phyloP scores from a whole-genome alignment of 1,139 yeast genomes.

The Martiniozyma asiatica region DNA sequence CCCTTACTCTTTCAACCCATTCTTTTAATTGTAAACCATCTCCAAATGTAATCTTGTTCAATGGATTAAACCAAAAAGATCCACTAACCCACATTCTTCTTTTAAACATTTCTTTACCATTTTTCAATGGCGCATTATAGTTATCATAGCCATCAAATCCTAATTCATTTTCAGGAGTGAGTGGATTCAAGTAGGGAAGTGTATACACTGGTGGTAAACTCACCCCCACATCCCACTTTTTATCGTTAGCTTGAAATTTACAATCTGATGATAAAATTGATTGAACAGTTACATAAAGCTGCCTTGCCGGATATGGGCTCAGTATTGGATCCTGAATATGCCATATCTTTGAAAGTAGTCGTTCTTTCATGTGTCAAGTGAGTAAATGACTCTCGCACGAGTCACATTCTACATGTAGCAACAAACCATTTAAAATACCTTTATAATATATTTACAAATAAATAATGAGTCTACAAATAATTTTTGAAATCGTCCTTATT shows the following conservation, averaged over 20 bases:
- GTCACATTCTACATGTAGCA: no score
- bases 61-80: slow-evolving; percentile 28
- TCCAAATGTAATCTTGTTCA: slow-evolving; percentile 27
- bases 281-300: slow-evolving; percentile 17
- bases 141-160: slow-evolving; percentile 75
- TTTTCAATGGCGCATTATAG: slow-evolving; percentile 53
- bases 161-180: slow-evolving; percentile 34
- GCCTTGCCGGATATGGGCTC: slow-evolving; percentile 17
- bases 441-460: not conserved
- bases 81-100: slow-evolving; percentile 85
- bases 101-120: slow-evolving; percentile 25
- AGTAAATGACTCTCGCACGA: no score
- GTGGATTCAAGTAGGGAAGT: slow-evolving; percentile 50
- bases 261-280: no score
- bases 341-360: slow-evolving; percentile 14
- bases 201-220: slow-evolving; percentile 55
- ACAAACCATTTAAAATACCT: not conserved
- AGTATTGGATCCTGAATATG: slow-evolving; percentile 14
- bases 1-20: slow-evolving; percentile 15
- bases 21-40: slow-evolving; percentile 34
- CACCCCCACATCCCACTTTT: no score
- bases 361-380: slow-evolving; percentile 8
- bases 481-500: no score
- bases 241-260: no score
- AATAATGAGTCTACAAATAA: not conserved